Conservation (phyloP, 176 grass and related monocot species). For the Neostapfia colusana region DNA sequence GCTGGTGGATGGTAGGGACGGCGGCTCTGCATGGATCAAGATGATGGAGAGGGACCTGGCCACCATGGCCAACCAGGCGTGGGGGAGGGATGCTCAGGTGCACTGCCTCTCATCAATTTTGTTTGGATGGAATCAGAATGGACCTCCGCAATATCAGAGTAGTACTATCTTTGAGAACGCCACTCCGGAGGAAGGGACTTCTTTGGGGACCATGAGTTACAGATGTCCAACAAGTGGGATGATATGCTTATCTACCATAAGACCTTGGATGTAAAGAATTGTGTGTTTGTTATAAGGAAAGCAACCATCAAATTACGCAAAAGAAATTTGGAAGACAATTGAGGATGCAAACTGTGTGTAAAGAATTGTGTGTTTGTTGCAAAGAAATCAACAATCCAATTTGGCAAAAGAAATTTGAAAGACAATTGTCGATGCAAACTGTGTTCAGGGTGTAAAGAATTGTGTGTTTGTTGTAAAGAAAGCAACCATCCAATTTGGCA, state of each 20-base stretch:
- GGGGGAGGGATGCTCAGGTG: constrained; percentile 83
- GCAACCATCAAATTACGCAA: too few species aligned
- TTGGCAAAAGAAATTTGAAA: too few species aligned
- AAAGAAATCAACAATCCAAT: too few species aligned
- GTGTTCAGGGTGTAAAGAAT: too few species aligned
- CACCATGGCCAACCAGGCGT: constrained; percentile 69
- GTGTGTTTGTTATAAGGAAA: too few species aligned
- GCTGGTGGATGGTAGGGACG: constrained; percentile 70
- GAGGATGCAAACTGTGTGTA: too few species aligned
- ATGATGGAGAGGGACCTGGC: constrained; percentile 81
- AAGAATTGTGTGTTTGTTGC: too few species aligned
- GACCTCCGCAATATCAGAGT: constrained; percentile 68
- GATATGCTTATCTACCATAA: constrained; percentile 85
- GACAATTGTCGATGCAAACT: too few species aligned
- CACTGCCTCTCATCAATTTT: background rate
- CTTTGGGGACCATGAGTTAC: constrained; percentile 80
- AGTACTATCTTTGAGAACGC: constrained; percentile 75
- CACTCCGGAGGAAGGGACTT: constrained; percentile 77
- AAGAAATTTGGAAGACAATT: too few species aligned
- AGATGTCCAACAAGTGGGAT: constrained; percentile 85
- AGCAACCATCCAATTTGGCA: too few species aligned
- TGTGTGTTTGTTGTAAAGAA: too few species aligned
- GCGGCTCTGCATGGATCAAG: constrained; percentile 66
- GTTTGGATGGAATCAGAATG: constrained; percentile 45
- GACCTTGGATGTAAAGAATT: too few species aligned